Evolutionary conservation across 352 stramenopile genomes (phyloP).

Genomic region (Globisporangium cylindrosporum): DNA sequence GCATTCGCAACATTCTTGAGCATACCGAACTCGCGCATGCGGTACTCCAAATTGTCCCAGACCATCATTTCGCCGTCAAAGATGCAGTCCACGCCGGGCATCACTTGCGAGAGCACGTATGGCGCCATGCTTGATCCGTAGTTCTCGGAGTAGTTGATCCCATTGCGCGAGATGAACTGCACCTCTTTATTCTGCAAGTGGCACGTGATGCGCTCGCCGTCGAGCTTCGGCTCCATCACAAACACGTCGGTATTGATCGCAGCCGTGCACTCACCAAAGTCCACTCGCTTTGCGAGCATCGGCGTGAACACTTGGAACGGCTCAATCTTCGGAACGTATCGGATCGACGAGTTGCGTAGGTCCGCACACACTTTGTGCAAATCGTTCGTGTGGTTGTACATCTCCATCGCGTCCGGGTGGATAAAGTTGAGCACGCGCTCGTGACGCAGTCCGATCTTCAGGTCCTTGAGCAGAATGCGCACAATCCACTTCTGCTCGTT

Average conservation of each 20-base stretch:
- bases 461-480: conserved; percentile 80
- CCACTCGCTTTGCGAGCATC: conserved; percentile 83
- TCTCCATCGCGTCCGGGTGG: conserved; percentile 77
- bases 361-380: conserved; percentile 71
- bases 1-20: conserved; percentile 80
- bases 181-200: conserved; percentile 58
- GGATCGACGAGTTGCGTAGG: conserved; percentile 72
- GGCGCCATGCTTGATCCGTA: conserved; percentile 63
- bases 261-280: conserved; percentile 80
- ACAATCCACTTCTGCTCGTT: conserved; percentile 84
- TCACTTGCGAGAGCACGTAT: conserved; percentile 61
- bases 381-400: conserved; percentile 89
- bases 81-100: conserved; percentile 62
- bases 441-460: conserved; percentile 83
- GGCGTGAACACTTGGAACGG: conserved; percentile 85
- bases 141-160: conserved; percentile 76
- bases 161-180: conserved; percentile 85
- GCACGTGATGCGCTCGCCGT: conserved; percentile 82
- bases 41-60: conserved; percentile 81
- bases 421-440: conserved; percentile 79
- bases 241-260: conserved; percentile 69
- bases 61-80: conserved; percentile 89
- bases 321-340: conserved; percentile 76
- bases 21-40: conserved; percentile 71
- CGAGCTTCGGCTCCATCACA: conserved; percentile 83